Evolutionary conservation across 495 filamentous ascomycete genomes (phyloP), one percentile per base, ranked within the genome.

Genomic region (Sporormia fimetaria): DNA sequence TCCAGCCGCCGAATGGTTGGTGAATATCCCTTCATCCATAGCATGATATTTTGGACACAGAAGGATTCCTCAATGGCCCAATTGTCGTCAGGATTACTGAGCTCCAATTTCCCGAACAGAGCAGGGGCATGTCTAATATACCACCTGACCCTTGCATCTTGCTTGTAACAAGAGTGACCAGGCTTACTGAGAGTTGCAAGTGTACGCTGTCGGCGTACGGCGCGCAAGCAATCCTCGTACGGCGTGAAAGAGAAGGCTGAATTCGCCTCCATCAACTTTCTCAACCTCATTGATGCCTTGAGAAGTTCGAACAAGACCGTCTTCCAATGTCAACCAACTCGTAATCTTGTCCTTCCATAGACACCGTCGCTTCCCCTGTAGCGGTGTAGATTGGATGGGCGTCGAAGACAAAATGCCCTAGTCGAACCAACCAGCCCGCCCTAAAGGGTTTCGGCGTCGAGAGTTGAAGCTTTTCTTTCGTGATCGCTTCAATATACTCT

Each of bases 151-250:
- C 18, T 4, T 4, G 34, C 33, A 16, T 43, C 24, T 18, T 5
- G 2, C 1, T 9, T 11, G 10, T 28, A 4, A 6, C 23, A 6
- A n/a, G 18, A 33, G 17, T 48, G n/a, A n/a, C n/a, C n/a, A n/a
- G n/a, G n/a, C n/a, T n/a, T n/a, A n/a, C n/a, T 26, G 3, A 48
- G 38, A 15, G 2, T 6, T 5, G 20, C 9, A 10, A 33, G 40
- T 4, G 40, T 6, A 3, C 21, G 40, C 8, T 17, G 22, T 8
- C 46, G 46, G 10, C 46, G 39, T 6, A 49, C 27, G 1, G 17
- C 33, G 20, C 40, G 31, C 11, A 49, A 17, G 27, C 39, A 33
- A 27, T 49, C 39, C 24, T 49, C 46, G 21, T 32, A 2, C 8
- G 10, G 33, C n/a, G 15, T 29, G 33, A 37, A 49, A 10, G 44